Evolutionary conservation across 2,329 filamentous ascomycete species (phyloP).

Genomic region (Colletotrichum sp.): DNA sequence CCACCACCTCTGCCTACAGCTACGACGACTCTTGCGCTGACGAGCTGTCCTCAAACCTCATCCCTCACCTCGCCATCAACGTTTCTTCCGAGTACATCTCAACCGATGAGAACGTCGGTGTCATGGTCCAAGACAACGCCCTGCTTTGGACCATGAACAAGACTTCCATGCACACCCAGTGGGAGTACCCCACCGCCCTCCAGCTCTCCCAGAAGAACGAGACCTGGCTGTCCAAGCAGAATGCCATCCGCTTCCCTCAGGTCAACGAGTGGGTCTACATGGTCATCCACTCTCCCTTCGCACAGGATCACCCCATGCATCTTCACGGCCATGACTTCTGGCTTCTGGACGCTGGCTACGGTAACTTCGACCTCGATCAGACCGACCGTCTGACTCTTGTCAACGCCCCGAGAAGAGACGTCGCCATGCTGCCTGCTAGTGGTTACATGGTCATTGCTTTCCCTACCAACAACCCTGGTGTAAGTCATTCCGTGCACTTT

Average conservation of each 20-base stretch:
- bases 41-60: neutral
- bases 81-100: neutral
- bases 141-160: constrained; percentile 25
- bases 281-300: constrained; percentile 27
- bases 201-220: constrained; percentile 25
- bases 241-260: constrained; percentile 31
- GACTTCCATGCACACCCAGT: constrained; percentile 35
- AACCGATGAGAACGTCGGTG: neutral
- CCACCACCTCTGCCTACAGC: neutral
- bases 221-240: constrained; percentile 26
- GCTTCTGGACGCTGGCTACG: constrained; percentile 23
- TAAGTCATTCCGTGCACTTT: neutral
- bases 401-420: constrained; percentile 60
- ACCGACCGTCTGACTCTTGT: constrained; percentile 5
- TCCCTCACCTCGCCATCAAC: neutral
- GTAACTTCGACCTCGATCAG: constrained; percentile 17
- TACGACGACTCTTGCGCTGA: neutral
- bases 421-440: constrained; percentile 48
- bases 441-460: constrained; percentile 57
- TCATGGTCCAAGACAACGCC: neutral
- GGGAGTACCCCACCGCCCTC: constrained; percentile 32
- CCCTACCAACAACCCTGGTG: constrained; percentile 53
- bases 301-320: constrained; percentile 38
- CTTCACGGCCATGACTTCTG: constrained; percentile 41
- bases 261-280: constrained; percentile 34